These are phyloP conservation scores for Austroboletus niveus DNA, from an alignment of 1,284 basidiomycete genomes.

Conservation along the genomic window DNA sequence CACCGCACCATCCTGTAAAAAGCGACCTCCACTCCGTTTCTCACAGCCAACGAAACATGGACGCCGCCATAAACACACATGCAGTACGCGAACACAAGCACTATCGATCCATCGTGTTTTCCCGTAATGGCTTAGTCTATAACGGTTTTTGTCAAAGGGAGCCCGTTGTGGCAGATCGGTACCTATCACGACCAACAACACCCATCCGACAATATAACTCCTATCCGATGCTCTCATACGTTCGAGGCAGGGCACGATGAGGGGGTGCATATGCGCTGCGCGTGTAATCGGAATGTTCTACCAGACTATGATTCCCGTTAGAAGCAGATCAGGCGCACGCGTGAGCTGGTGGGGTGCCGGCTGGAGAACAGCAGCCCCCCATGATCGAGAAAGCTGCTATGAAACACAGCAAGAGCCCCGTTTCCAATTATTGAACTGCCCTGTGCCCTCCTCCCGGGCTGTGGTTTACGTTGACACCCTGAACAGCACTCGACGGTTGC, in stretches of 20 bases:
- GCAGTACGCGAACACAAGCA: constrained; percentile 2
- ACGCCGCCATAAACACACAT: background rate
- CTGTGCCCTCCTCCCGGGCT: constrained; percentile 22
- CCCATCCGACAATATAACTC: constrained; percentile 16
- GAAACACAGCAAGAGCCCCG: constrained; percentile 1
- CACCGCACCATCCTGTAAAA: constrained; percentile 3
- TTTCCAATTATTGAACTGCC: constrained; percentile 24
- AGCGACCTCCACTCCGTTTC: constrained; percentile 4
- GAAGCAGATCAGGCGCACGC: constrained; percentile 17
- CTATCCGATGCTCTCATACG: constrained; percentile 18
- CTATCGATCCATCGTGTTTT: constrained; percentile 18
- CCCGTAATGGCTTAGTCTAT: constrained; percentile 18
- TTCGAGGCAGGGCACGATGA: constrained; percentile 3
- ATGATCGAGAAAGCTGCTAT: constrained; percentile 14
- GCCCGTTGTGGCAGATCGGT: constrained; percentile 17
- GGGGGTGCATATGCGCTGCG: constrained; percentile 4
- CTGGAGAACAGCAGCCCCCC: constrained; percentile 11
- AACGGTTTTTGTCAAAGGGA: constrained; percentile 9
- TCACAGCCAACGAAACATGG: constrained; percentile 13
- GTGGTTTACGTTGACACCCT: constrained; percentile 32
- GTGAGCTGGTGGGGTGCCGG: constrained; percentile 19
- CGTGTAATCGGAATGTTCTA: constrained; percentile 23
- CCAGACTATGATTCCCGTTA: constrained; percentile 24
- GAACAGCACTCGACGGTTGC: constrained; percentile 20
- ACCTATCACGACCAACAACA: constrained; percentile 20